Evolutionary conservation across 2,329 filamentous ascomycete genomes (phyloP).

Genomic region (Monilinia aucupariae): DNA sequence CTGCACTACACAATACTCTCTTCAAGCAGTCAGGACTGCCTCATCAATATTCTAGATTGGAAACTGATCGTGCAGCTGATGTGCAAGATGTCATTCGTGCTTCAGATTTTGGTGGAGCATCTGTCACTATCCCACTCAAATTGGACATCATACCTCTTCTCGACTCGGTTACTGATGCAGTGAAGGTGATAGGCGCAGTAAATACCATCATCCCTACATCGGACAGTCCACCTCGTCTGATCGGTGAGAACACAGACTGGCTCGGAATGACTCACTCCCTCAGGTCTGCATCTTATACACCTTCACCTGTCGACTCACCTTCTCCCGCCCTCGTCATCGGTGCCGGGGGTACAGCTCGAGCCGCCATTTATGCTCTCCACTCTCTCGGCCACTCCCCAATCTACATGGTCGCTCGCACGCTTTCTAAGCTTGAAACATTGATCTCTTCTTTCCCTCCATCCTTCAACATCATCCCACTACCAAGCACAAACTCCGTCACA

Average conservation of each 20-base stretch:
- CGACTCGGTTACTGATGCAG: constrained; percentile 74
- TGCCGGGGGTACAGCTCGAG: constrained; percentile 84
- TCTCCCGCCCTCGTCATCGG: constrained; percentile 76
- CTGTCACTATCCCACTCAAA: constrained; percentile 93
- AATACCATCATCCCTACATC: constrained; percentile 77
- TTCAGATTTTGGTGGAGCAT: constrained; percentile 81
- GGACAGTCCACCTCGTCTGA: constrained; percentile 44
- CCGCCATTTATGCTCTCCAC: constrained; percentile 82
- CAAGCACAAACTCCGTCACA: constrained; percentile 45
- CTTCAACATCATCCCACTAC: constrained; percentile 66
- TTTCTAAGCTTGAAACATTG: constrained; percentile 61
- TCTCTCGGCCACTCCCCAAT: constrained; percentile 79
- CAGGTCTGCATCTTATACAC: constrained; percentile 27
- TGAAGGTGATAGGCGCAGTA: constrained; percentile 79
- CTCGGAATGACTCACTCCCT: constrained; percentile 82
- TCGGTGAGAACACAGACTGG: constrained; percentile 96
- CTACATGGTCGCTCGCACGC: constrained; percentile 76
- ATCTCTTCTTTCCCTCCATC: constrained; percentile 65
- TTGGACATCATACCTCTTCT: constrained; percentile 77
- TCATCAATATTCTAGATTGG: constrained; percentile 70
- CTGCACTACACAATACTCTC: constrained; percentile 81
- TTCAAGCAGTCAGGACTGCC: constrained; percentile 75
- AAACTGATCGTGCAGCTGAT: constrained; percentile 62
- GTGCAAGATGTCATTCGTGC: constrained; percentile 61
- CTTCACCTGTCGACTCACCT: constrained; percentile 28